A percentile compares a stretch with the other conserved stretches of the same genome.
Evolutionary conservation across 2,329 filamentous ascomycete species (phyloP).

Genomic region (Aureobasidium sp.): DNA sequence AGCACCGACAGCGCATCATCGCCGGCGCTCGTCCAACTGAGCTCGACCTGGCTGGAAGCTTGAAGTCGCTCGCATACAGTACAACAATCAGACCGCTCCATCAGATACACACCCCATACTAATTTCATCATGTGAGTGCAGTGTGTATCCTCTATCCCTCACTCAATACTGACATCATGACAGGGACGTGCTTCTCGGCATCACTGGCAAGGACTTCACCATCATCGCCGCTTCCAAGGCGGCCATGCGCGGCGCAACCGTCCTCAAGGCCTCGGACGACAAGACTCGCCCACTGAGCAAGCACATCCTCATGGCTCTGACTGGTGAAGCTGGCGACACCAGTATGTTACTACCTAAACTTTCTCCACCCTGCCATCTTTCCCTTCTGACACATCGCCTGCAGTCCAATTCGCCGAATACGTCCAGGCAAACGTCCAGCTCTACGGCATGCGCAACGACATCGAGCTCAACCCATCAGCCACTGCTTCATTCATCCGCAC

Average conservation of each 20-base stretch:
- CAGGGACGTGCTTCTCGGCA: constrained; percentile 96
- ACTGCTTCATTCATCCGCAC: constrained; percentile 89
- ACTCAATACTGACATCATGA: constrained; percentile 39
- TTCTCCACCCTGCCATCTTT: not conserved
- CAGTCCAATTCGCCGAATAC: constrained; percentile 98
- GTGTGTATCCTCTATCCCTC: not conserved
- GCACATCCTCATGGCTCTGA: constrained; percentile 90
- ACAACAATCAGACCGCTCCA: not conserved
- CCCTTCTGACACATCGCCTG: not conserved
- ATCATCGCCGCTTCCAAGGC: constrained; percentile 96
- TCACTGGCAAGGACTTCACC: constrained; percentile 98
- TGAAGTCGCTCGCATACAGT: not conserved
- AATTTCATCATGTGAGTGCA: constrained; percentile 12
- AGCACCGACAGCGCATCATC: constrained; percentile 2
- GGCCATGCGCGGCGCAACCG: constrained; percentile 92
- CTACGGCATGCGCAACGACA: constrained; percentile 97
- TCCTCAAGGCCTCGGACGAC: constrained; percentile 92
- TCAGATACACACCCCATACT: not conserved
- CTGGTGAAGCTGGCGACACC: constrained; percentile 92
- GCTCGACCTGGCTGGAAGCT: constrained; percentile 8
- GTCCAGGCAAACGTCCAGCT: constrained; percentile 97
- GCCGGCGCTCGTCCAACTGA: not conserved
- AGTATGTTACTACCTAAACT: constrained; percentile 44
- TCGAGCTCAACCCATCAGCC: constrained; percentile 80
- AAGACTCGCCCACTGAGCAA: constrained; percentile 92